Conservation (phyloP, 306 rosid species). For the Oemleria cerasiformis region DNA sequence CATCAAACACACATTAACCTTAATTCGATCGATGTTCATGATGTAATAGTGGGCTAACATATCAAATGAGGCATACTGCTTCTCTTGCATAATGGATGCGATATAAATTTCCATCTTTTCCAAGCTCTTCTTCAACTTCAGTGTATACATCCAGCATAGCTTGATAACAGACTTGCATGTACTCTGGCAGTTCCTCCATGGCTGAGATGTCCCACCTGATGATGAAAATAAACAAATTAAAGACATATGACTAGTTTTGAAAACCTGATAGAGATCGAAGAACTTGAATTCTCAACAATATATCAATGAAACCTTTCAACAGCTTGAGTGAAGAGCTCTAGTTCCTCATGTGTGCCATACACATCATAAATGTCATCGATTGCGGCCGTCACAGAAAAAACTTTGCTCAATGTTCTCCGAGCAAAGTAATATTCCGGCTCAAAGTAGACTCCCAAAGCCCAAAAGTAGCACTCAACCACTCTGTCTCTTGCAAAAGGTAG, state of each 20-base stretch:
- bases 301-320: neutral
- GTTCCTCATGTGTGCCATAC: neutral
- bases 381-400: neutral
- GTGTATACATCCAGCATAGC: neutral
- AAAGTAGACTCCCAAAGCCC: slow-evolving; percentile 30
- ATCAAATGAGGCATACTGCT: neutral
- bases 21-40: too few species aligned
- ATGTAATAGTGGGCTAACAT: neutral
- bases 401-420: slow-evolving; percentile 24
- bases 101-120: neutral
- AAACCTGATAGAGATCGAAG: too few species aligned
- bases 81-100: neutral
- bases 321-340: neutral
- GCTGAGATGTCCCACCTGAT: neutral
- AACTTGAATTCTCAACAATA: too few species aligned
- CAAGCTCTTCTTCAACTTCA: neutral
- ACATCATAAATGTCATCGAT: neutral
- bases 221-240: neutral
- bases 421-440: slow-evolving; percentile 27
- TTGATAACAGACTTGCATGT: neutral
- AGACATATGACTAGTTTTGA: too few species aligned
- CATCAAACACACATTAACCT: neutral
- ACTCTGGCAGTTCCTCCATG: neutral
- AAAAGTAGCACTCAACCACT: slow-evolving; percentile 43
- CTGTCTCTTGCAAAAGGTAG: slow-evolving; percentile 41